These are phyloP conservation scores for Fusarium mangiferae DNA, from an alignment of 2,329 filamentous ascomycete species.

Conservation along the genomic window DNA sequence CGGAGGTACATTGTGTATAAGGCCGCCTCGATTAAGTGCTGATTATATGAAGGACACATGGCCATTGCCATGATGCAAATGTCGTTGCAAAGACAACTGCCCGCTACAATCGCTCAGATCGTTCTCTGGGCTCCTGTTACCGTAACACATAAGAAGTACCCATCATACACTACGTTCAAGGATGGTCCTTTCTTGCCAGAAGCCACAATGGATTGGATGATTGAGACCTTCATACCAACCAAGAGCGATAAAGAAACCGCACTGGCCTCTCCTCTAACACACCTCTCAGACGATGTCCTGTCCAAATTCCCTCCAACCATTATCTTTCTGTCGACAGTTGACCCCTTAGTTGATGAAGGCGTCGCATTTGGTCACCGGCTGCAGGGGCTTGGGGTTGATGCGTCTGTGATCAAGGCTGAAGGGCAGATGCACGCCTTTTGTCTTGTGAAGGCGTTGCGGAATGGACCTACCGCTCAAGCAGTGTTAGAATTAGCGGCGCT, in stretches of 20 bases:
- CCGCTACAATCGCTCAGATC: neutral
- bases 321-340: neutral
- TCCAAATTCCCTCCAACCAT: neutral
- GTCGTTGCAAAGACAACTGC: neutral
- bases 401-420: neutral
- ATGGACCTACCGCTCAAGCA: neutral
- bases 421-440: neutral
- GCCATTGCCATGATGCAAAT: neutral
- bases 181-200: neutral
- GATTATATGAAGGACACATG: neutral
- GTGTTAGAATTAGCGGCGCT: neutral
- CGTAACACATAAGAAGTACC: neutral
- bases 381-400: neutral
- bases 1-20: neutral
- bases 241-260: neutral
- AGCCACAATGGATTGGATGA: neutral
- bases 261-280: neutral
- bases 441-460: neutral
- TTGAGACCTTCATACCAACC: neutral
- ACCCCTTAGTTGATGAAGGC: neutral
- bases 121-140: neutral
- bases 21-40: neutral
- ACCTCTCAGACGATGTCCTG: neutral
- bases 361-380: neutral
- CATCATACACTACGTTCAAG: neutral